A percentile compares a stretch with the other conserved stretches of the same genome.
These are phyloP conservation scores for Peziza echinospora DNA, from an alignment of 495 filamentous ascomycete genomes.

Conservation along the genomic window DNA sequence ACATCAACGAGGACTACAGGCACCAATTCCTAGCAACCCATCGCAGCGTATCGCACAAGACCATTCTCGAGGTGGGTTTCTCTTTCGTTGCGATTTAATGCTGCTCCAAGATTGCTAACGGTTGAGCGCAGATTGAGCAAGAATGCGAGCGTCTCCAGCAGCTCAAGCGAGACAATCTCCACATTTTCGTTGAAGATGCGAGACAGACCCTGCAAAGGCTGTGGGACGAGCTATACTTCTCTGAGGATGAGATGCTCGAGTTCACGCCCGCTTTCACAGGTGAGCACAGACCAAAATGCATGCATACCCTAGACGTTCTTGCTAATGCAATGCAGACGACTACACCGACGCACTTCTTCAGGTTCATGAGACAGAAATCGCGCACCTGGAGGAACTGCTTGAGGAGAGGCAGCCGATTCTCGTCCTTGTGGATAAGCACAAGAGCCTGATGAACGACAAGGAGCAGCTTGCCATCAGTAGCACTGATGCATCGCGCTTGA, in stretches of 20 bases:
- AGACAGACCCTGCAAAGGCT: conserved; percentile 74
- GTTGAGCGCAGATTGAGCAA: conserved; percentile 39
- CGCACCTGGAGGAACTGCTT: conserved; percentile 55
- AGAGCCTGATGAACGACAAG: conserved; percentile 62
- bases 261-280: conserved; percentile 86
- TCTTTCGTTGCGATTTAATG: no score
- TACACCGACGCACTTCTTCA: conserved; percentile 78
- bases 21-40: conserved; percentile 56
- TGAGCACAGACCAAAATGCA: no score
- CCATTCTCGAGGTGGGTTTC: conserved; percentile 10
- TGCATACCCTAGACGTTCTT: no score
- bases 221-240: conserved; percentile 84
- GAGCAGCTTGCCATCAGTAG: conserved; percentile 70
- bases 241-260: conserved; percentile 93
- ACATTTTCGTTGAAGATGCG: conserved; percentile 87
- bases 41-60: conserved; percentile 20
- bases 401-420: conserved; percentile 75
- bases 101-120: neutral
- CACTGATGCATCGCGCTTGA: conserved; percentile 81
- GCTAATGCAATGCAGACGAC: conserved; percentile 26
- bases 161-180: conserved; percentile 81
- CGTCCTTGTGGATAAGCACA: conserved; percentile 63
- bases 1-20: conserved; percentile 56
- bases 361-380: conserved; percentile 75
- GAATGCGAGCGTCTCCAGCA: conserved; percentile 71